phyloP scores from a whole-genome alignment of 2,329 filamentous ascomycete genomes.

The Scorias spongiosa region DNA sequence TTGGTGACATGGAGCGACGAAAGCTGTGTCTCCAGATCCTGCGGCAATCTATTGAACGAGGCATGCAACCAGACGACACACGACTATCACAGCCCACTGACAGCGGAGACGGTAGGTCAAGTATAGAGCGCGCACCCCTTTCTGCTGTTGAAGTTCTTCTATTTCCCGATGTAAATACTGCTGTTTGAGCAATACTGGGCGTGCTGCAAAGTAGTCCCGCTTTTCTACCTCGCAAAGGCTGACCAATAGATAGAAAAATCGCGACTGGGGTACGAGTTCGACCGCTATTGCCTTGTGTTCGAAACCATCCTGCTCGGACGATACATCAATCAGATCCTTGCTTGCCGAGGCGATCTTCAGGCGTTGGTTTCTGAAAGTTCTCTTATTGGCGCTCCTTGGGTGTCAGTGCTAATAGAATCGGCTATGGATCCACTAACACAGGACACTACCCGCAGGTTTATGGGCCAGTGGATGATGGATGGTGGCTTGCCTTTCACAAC shows the following conservation, averaged over 20 bases:
- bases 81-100: neutral
- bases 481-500: conserved; percentile 11
- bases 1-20: conserved; percentile 29
- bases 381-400: conserved; percentile 25
- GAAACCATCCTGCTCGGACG: conserved; percentile 34
- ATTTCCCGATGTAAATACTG: too few relatives aligned
- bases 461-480: conserved; percentile 30
- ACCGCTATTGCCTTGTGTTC: conserved; percentile 29
- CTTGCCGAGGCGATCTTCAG: conserved; percentile 29
- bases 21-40: conserved; percentile 33
- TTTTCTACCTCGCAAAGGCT: neutral
- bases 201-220: too few relatives aligned
- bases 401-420: conserved; percentile 27
- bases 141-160: too few relatives aligned
- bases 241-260: neutral
- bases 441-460: conserved; percentile 30
- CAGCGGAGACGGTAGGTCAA: too few relatives aligned
- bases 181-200: too few relatives aligned
- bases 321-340: conserved; percentile 34
- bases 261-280: conserved; percentile 20
- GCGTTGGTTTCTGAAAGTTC: conserved; percentile 21
- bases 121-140: too few relatives aligned
- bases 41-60: conserved; percentile 20
- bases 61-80: neutral
- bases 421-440: conserved; percentile 27